phyloP scores from a whole-genome alignment of 2,329 filamentous ascomycete species.

The Pestalotiopsis sp. region DNA sequence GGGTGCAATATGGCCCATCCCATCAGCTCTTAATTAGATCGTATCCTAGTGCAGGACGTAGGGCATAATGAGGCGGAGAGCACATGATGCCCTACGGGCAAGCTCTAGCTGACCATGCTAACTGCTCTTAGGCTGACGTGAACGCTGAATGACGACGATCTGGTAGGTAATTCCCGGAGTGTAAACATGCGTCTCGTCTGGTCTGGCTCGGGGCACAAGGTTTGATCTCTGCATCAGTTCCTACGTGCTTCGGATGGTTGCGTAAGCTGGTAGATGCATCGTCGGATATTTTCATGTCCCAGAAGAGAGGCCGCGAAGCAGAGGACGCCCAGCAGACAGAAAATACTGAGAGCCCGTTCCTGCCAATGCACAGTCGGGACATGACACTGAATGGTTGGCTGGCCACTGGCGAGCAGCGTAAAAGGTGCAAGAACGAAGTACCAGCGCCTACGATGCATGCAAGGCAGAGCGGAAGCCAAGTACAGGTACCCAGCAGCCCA shows the following conservation, averaged over 20 bases:
- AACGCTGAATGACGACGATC: constrained; percentile 4
- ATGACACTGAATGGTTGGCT: no score
- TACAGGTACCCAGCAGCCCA: neutral
- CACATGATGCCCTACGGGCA: neutral
- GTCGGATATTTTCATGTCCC: no score
- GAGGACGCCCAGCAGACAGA: no score
- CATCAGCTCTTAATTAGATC: neutral
- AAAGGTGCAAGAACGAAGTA: no score
- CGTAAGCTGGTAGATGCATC: no score
- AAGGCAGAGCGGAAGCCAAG: neutral
- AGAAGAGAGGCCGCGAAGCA: no score
- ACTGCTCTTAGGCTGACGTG: neutral
- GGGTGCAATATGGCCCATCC: neutral
- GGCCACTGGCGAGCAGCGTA: no score
- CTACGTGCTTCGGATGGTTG: no score
- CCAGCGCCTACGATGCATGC: neutral
- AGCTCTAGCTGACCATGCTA: neutral
- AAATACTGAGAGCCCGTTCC: no score
- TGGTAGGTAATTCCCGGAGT: neutral
- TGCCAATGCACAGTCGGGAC: no score
- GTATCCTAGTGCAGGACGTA: constrained; percentile 1
- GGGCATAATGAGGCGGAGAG: constrained; percentile 9
- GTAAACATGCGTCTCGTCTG: neutral
- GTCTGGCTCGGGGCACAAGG: neutral
- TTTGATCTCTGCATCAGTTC: neutral